Base-by-base conservation (phyloP, 108 stramenopile genomes). In the Pseudonitzschia pungens region DNA sequence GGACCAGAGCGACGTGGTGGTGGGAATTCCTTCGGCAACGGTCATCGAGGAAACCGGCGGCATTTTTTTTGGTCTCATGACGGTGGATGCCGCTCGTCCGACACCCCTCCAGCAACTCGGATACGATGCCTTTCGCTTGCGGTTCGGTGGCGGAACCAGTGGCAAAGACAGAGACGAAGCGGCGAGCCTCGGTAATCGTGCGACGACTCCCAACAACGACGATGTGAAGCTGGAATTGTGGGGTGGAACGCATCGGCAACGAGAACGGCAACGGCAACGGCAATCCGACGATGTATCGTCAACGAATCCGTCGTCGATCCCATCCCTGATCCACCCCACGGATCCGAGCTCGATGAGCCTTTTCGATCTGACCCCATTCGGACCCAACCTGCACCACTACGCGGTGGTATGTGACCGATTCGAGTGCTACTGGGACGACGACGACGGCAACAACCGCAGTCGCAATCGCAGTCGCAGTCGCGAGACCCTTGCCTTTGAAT, bases 61-160 rank as follows among this genome's bases (percentile, higher is more conserved):
- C 15, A 76, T 87, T 27, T 90, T 90, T 43, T 45, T 82, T 26
- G 89, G 89, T 1, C 67, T 90, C 44, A 79, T 90, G 27, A 68
- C 60, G 32, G 48, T 83, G 21, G 85, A 85, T 42, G 84, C 83
- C 45, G 82, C 76, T 27, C 74, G 86, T 65, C 89, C 89, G 22
- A 82, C 86, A 0, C 79, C 85, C 22, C 56, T 87, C 40, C 65
- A 81, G 54, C 89, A 90, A 71, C 63, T 78, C 24, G 74, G 75
- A 26, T 76, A 76, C 68, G 55, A 53, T 42, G 75, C 80, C 31
- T 79, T 88, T 70, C 31, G 18, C 2, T 52, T 86, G 42, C 81
- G 83, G 48, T 75, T 79, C 59, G 57, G 22, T 14, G 33, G 67
- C 48, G 11, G 40, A 16, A 8, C 32, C 18, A 48, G 21, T 16